A percentile compares a stretch with the other conserved stretches of the same genome.
Evolutionary conservation across 352 stramenopile genomes (phyloP).

Genomic region (Globisporangium cystogenes): DNA sequence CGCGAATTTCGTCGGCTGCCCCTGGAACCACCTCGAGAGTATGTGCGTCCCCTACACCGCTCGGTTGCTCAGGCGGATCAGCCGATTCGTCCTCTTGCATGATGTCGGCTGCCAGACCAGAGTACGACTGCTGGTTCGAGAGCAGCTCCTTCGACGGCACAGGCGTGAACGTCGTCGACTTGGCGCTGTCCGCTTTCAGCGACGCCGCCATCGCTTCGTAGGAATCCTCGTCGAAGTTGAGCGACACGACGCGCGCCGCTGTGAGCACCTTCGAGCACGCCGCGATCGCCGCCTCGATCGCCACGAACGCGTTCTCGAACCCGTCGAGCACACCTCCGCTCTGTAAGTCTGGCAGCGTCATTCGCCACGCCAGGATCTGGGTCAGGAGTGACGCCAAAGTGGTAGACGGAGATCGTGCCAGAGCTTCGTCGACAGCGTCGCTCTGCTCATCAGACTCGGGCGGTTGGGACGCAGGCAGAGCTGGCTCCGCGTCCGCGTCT

Average conservation of each 20-base stretch:
- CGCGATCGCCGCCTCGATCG: constrained; percentile 27
- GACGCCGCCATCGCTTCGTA: constrained; percentile 44
- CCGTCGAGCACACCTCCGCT: constrained; percentile 71
- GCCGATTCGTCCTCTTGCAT: constrained; percentile 7
- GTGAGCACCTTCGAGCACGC: constrained; percentile 33
- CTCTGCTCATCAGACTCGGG: constrained; percentile 14
- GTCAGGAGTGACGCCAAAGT: constrained; percentile 39
- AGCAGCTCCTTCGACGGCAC: constrained; percentile 5
- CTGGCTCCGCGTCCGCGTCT: constrained; percentile 3
- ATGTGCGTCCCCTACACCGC: background rate
- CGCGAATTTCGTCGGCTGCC: background rate
- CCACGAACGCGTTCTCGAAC: constrained; percentile 53
- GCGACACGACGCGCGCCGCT: constrained; percentile 41
- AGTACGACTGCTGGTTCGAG: constrained; percentile 5
- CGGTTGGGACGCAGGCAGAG: constrained; percentile 15
- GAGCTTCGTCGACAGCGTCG: background rate
- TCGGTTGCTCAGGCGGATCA: background rate
- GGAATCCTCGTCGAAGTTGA: constrained; percentile 64
- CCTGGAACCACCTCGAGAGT: background rate
- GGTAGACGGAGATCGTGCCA: background rate
- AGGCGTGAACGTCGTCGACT: constrained; percentile 1
- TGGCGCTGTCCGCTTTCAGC: constrained; percentile 9
- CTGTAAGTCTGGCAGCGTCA: constrained; percentile 55
- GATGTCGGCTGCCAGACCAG: constrained; percentile 2
- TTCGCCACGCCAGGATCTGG: constrained; percentile 55